A percentile compares a stretch with the other conserved stretches of the same genome.
Conservation (phyloP, 441 rosid species). For the Macaranga tanarius region DNA sequence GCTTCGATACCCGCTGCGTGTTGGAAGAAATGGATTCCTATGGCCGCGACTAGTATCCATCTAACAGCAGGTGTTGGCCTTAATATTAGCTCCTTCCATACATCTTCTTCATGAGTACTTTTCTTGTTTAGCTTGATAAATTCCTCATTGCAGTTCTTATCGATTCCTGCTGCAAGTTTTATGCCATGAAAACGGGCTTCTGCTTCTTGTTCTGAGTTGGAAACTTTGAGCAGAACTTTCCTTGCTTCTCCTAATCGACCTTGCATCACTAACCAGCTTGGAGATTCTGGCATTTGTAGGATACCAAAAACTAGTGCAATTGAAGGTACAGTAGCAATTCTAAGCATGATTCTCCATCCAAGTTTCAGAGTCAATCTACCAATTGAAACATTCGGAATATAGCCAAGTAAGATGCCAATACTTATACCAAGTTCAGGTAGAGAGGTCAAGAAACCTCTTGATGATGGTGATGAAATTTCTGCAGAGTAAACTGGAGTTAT, state of each 20-base stretch:
- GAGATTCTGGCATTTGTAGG: constrained; percentile 78
- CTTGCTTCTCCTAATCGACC: constrained; percentile 66
- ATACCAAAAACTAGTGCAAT: constrained; percentile 51
- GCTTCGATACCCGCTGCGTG: constrained; percentile 81
- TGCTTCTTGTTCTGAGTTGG: constrained; percentile 59
- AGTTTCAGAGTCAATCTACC: constrained; percentile 54
- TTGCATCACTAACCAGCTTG: constrained; percentile 72
- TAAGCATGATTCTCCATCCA: constrained; percentile 90
- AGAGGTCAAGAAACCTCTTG: constrained; percentile 63
- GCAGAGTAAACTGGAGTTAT: constrained; percentile 86
- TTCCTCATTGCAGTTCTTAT: constrained; percentile 41
- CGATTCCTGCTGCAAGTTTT: constrained; percentile 59
- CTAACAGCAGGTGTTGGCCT: constrained; percentile 62
- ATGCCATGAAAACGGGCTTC: constrained; percentile 54
- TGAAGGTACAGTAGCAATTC: constrained; percentile 76
- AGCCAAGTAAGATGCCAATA: constrained; percentile 63
- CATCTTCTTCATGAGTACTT: constrained; percentile 44
- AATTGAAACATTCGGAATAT: constrained; percentile 55
- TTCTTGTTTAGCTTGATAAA: constrained; percentile 28
- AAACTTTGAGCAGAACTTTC: constrained; percentile 36
- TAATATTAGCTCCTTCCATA: constrained; percentile 69
- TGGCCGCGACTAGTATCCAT: constrained; percentile 54
- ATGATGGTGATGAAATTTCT: constrained; percentile 62
- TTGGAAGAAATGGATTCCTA: constrained; percentile 81
- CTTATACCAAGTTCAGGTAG: constrained; percentile 74